Conservation (phyloP, 345 rosid species). For the Raphanus raphanistrum region DNA sequence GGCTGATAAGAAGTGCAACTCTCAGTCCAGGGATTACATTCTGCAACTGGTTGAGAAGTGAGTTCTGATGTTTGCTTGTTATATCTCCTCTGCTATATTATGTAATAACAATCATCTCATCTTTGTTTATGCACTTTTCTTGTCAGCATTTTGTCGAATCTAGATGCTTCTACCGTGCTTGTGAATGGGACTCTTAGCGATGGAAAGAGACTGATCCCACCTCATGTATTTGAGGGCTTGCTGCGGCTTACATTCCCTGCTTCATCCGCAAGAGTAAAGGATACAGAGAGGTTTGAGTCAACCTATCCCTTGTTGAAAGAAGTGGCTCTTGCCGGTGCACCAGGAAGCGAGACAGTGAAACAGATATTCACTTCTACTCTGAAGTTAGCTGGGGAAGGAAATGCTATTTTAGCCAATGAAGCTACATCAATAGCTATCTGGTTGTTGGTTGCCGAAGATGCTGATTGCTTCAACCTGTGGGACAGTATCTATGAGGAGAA, state of each 20-base stretch:
- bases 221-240: background rate
- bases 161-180: background rate
- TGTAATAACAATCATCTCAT: background rate
- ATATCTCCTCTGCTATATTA: background rate
- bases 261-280: background rate
- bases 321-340: background rate
- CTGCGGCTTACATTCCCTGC: background rate
- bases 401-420: background rate
- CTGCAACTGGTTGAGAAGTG: constrained; percentile 55
- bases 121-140: background rate
- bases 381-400: background rate
- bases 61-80: background rate
- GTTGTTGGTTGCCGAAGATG: background rate
- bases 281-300: background rate
- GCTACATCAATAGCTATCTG: background rate
- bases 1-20: constrained; percentile 46
- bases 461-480: background rate
- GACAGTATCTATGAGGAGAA: background rate
- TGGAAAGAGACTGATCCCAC: background rate
- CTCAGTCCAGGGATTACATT: constrained; percentile 58
- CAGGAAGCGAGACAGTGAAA: background rate
- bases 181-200: background rate
- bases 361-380: background rate
- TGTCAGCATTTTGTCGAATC: background rate
- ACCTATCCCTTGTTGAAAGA: background rate